These are phyloP conservation scores for Hypholoma fasciculare DNA, from an alignment of 768 basidiomycete genomes.

Conservation along the genomic window DNA sequence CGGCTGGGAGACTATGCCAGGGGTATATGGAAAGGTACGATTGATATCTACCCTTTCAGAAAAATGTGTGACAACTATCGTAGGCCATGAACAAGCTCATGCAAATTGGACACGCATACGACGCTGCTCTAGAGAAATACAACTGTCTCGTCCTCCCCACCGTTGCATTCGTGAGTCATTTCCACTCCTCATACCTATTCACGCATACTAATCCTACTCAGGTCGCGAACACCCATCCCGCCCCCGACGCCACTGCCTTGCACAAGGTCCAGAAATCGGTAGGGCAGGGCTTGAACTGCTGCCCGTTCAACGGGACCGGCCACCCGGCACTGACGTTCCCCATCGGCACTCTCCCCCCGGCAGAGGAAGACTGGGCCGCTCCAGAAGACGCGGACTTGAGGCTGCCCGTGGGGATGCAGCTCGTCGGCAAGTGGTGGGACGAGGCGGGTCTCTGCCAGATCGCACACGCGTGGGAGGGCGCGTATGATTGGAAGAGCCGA, in stretches of 20 bases:
- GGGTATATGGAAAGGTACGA: constrained; percentile 18
- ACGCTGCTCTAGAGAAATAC: constrained; percentile 14
- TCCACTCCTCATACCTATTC: not conserved
- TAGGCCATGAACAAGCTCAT: constrained; percentile 23
- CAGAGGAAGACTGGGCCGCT: constrained; percentile 24
- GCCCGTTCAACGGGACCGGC: constrained; percentile 33
- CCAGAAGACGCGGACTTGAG: constrained; percentile 27
- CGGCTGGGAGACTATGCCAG: constrained; percentile 17
- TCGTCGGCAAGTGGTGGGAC: constrained; percentile 42
- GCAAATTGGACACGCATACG: constrained; percentile 18
- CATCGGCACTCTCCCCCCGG: constrained; percentile 37
- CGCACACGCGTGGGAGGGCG: constrained; percentile 26
- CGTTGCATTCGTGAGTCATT: constrained; percentile 16
- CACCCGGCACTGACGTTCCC: constrained; percentile 45
- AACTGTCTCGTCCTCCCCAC: constrained; percentile 21
- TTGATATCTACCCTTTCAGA: not conserved
- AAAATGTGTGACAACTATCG: not conserved
- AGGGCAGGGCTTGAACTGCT: constrained; percentile 27
- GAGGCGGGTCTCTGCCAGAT: constrained; percentile 29
- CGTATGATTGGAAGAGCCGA: constrained; percentile 20
- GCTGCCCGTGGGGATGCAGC: constrained; percentile 44
- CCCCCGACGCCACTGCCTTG: constrained; percentile 21
- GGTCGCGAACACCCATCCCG: constrained; percentile 22
- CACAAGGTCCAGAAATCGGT: constrained; percentile 26
- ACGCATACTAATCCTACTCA: not conserved